Percentiles rank a stretch among this genome's conserved stretches.
These are phyloP conservation scores for Termitomyces sp. DNA, from an alignment of 768 basidiomycete species.

Conservation along the genomic window DNA sequence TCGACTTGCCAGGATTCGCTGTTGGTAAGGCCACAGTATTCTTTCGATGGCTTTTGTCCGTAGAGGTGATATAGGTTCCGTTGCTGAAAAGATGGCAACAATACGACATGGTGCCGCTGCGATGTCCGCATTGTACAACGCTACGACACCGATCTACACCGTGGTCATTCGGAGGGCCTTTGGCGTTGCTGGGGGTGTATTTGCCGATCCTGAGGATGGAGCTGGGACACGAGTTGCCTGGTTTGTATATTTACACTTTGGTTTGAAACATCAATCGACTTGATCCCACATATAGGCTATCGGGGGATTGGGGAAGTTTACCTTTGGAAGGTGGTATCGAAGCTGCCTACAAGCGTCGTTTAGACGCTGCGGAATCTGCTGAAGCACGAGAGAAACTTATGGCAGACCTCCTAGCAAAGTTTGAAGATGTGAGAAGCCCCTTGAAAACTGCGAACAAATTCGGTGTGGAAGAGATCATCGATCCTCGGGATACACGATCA, in stretches of 20 bases:
- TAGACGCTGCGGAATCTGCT: constrained; percentile 25
- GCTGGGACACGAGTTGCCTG: constrained; percentile 32
- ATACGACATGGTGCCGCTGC: constrained; percentile 36
- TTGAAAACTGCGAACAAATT: constrained; percentile 36
- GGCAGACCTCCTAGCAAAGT: constrained; percentile 28
- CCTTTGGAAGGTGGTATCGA: constrained; percentile 39
- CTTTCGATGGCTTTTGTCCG: background rate
- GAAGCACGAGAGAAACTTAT: constrained; percentile 33
- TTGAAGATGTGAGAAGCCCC: constrained; percentile 35
- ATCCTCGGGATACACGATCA: constrained; percentile 35
- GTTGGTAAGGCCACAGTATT: constrained; percentile 21
- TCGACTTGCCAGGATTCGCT: constrained; percentile 38
- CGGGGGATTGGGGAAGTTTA: constrained; percentile 39
- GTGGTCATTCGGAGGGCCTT: constrained; percentile 35
- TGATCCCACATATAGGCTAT: constrained; percentile 25
- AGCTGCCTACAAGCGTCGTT: constrained; percentile 37
- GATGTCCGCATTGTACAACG: constrained; percentile 34
- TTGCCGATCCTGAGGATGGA: constrained; percentile 34
- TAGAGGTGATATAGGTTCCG: background rate
- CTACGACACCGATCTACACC: constrained; percentile 34
- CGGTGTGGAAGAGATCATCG: constrained; percentile 39
- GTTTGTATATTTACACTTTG: constrained; percentile 16
- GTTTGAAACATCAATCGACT: background rate
- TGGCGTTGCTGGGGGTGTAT: constrained; percentile 36
- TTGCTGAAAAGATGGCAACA: constrained; percentile 34